phyloP scores from a whole-genome alignment of 2,329 filamentous ascomycete species.

The Penicillium vulpinum region DNA sequence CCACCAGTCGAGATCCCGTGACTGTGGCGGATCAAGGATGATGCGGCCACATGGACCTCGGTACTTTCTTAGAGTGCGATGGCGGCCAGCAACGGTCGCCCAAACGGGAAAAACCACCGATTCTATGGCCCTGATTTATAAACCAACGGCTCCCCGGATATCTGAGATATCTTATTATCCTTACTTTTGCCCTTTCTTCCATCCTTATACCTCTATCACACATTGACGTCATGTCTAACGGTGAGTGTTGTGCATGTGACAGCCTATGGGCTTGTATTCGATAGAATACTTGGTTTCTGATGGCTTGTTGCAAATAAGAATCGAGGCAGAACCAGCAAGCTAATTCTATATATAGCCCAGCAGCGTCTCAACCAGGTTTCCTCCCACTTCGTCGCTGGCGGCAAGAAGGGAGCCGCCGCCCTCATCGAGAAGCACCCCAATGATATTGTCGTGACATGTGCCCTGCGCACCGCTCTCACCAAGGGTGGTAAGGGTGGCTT shows the following conservation, averaged over 20 bases:
- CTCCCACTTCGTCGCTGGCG: conserved; percentile 53
- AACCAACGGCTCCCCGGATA: conserved; percentile 5
- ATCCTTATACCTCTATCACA: conserved; percentile 7
- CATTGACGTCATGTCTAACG: conserved; percentile 45
- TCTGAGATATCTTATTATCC: conserved; percentile 2
- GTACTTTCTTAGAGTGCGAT: conserved; percentile 26
- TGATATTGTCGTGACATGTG: conserved; percentile 86
- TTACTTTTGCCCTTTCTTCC: background rate
- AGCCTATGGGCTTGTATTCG: conserved; percentile 12
- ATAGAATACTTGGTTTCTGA: background rate
- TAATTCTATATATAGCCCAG: conserved; percentile 46
- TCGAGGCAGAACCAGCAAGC: background rate
- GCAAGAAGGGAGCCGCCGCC: conserved; percentile 37
- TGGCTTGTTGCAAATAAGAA: background rate
- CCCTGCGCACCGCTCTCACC: conserved; percentile 87
- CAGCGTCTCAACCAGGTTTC: conserved; percentile 61
- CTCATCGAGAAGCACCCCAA: conserved; percentile 55
- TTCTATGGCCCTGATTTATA: conserved; percentile 12
- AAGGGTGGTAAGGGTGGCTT: conserved; percentile 91
- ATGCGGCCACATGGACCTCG: conserved; percentile 31
- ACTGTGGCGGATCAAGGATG: conserved; percentile 28
- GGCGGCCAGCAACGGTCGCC: conserved; percentile 7
- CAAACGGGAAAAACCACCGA: conserved; percentile 24
- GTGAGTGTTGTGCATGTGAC: conserved; percentile 28
- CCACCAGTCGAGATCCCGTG: conserved; percentile 25